phyloP scores from a whole-genome alignment of 306 rosid species.

The Prunus persica region Prunus_persica_NCBIv2 NC_034010.1:5700501-5701000 shows the following conservation, averaged over 20 bases:
- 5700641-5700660: conserved; percentile 50
- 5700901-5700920: conserved; percentile 45
- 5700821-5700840: conserved; percentile 46
- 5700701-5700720: conserved; percentile 60
- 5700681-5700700: conserved; percentile 42
- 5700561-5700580: neutral
- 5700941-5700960: conserved; percentile 46
- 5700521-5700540: neutral
- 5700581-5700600: neutral
- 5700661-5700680: conserved; percentile 27
- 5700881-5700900: conserved; percentile 64
- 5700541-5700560: conserved; percentile 21
- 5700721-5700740: conserved; percentile 50
- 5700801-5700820: conserved; percentile 42
- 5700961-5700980: conserved; percentile 51
- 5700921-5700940: conserved; percentile 57
- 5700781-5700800: conserved; percentile 47
- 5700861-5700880: conserved; percentile 59
- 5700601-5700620: neutral
- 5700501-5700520: neutral
- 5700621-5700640: conserved; percentile 52
- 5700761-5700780: conserved; percentile 81
- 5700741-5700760: conserved; percentile 60
- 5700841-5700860: conserved; percentile 39
- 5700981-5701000: neutral